Conservation (phyloP, 306 rosid genomes). For the Glycine soja region DNA sequence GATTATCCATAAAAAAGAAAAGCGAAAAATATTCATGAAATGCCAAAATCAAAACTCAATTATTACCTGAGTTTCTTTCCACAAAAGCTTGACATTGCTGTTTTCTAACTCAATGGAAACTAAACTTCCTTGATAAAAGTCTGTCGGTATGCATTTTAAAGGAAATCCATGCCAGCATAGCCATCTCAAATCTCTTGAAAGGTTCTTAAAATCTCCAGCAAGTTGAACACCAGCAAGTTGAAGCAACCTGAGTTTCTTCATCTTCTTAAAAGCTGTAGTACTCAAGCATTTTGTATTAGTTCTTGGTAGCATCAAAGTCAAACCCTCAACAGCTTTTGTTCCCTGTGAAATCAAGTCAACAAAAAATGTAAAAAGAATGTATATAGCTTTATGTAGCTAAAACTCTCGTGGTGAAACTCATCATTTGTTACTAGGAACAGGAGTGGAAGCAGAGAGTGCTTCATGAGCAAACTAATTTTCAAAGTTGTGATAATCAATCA, state of each 20-base stretch:
- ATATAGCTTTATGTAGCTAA: not conserved
- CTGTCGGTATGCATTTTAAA: not conserved
- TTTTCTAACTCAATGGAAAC: constrained; percentile 28
- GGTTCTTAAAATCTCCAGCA: constrained; percentile 33
- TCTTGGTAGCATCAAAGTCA: constrained; percentile 21
- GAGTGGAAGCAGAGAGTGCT: no score
- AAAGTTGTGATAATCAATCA: no score
- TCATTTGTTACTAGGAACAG: no score
- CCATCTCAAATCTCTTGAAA: constrained; percentile 39
- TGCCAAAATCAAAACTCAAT: no score
- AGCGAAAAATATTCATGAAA: no score
- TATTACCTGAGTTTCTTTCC: no score
- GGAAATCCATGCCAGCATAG: constrained; percentile 37
- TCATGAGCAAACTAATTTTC: no score
- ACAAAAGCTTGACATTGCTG: no score
- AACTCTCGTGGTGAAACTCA: no score
- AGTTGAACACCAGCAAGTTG: not conserved
- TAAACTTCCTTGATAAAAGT: not conserved
- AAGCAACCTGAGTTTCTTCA: constrained; percentile 41
- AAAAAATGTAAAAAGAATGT: not conserved
- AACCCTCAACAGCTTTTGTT: constrained; percentile 22
- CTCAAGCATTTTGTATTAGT: not conserved
- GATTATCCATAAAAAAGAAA: fast-evolving
- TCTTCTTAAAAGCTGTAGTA: constrained; percentile 36
- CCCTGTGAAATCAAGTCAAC: not conserved